Evolutionary conservation across 257 asterid species (phyloP), one percentile per base, ranked within the genome.

Genomic region (Capsicum rhomboideum): DNA sequence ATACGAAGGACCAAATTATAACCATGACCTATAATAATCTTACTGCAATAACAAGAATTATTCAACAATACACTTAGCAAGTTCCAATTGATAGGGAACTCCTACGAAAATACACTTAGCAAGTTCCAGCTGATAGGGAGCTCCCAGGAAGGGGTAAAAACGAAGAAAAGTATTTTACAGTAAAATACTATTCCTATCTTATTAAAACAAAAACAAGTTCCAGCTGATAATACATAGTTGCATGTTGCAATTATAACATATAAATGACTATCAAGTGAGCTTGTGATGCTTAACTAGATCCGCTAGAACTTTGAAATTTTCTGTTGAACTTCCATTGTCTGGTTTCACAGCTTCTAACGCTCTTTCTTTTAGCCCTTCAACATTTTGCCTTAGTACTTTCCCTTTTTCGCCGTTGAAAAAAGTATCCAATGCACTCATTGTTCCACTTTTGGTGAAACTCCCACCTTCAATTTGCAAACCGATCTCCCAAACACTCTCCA

Each of bases 401-500:
- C 91, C 90, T 11, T 29, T 77, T 31, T 85, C 89, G 13, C 84
- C 59, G n/a, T 8, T 40, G 87, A 89, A 64, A 20, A 89, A 26
- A 6, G 23, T 13, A 17, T 83, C 26, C 80, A 92, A 77, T 8
- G 87, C 90, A 37, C 85, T 89, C 2, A 87, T 46, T 11, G 90
- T 87, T 16, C 67, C 90, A 21, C 66, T 68, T 61, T 88, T 86
- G 10, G 82, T 80, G 37, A 91, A 87, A 3, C 83, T 86, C 13
- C 93, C 94, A 21, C 90, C 92, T n/a, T 79, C 79, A 10, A 89
- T 82, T 0, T 82, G 83, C 8, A 92, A 82, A 8, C 93, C 96
- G 17, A 90, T 91, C 44, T 55, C 80, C 96, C 94, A 92, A 1
- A 84, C 85, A 78, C 83, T 89, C 85, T 90, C 89, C 84, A 93